Base-by-base conservation (phyloP, 1,139 yeast genomes). In the Suhomyces ambrosiae region DNA sequence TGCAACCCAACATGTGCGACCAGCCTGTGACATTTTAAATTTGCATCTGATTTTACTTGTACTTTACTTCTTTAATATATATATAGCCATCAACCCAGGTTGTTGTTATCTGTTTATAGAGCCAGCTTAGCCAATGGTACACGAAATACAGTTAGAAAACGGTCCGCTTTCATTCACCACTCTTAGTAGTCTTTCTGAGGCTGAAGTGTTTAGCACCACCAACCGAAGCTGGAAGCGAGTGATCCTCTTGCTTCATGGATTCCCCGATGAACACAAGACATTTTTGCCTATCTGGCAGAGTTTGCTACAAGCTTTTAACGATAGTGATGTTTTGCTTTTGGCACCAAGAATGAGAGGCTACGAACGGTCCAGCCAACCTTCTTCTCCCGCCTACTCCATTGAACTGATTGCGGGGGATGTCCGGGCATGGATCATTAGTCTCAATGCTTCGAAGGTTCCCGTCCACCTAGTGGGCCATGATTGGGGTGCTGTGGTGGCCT, bases 381-480 rank as follows among this genome's bases (percentile, higher is more conserved):
- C 50, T 0, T 50, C 48, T 5, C 32, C 44, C 13, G 61, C 60
- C 23, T 67, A 69, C 48, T 48, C 56, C 18, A 44, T 63, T 19
- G 40, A 49, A 13, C 60, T 66, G 38, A 37, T 68, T 15, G 74
- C 75, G 5, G 47, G 49, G 2, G 76, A 71, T 40, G 59, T 70
- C 13, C 46, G 48, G 33, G 60, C 61, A 15, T 70, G 74, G 69
- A 61, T 70, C 26, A 44, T 50, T 29, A 44, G 61, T 23, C 48
- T 47, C 16, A 49, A 51, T 30, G 52, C 55, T 2, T 42, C 46
- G 9, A 29, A 39, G 6, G 50, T 58, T n/a, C 68, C 71, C 2
- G 65, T 70, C 5, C 73, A 70, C 45, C 44, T 71, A 24, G 53
- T 71, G 14, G 75, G 75, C 7, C 76, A 71, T 45, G 76, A 71